A percentile compares a stretch with the other conserved stretches of the same genome.
phyloP scores from a whole-genome alignment of 1,284 basidiomycete species.

The Trichosporon sp. region DNA sequence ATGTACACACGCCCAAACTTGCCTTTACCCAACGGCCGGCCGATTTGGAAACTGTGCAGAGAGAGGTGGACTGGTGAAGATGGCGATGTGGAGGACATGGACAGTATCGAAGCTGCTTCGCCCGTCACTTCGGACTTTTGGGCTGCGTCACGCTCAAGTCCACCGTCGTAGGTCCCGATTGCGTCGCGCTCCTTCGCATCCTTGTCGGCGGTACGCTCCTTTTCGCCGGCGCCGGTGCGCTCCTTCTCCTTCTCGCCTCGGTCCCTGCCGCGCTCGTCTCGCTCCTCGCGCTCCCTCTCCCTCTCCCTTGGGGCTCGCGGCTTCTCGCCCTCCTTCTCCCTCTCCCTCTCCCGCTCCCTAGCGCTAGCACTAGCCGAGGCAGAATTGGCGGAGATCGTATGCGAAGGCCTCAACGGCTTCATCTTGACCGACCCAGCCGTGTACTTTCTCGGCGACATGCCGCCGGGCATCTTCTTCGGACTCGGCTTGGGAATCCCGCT shows the following conservation, averaged over 20 bases:
- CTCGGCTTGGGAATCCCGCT: conserved; percentile 33
- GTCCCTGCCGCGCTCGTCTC: conserved; percentile 30
- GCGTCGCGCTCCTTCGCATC: conserved; percentile 47
- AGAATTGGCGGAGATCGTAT: neutral
- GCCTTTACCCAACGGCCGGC: conserved; percentile 91
- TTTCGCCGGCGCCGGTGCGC: neutral
- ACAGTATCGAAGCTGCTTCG: conserved; percentile 64
- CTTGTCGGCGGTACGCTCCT: neutral
- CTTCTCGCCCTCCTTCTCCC: neutral
- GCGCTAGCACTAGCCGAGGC: neutral
- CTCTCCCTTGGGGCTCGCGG: conserved; percentile 33
- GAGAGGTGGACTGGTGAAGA: conserved; percentile 29
- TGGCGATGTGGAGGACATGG: neutral
- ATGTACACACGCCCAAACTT: conserved; percentile 99
- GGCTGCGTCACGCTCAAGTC: conserved; percentile 70
- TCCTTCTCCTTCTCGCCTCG: conserved; percentile 12
- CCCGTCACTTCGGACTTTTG: conserved; percentile 54
- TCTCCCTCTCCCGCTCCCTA: neutral
- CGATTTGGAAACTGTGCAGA: conserved; percentile 86
- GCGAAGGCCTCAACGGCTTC: neutral
- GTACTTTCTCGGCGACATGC: neutral
- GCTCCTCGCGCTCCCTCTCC: too few species aligned
- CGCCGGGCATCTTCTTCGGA: conserved; percentile 13
- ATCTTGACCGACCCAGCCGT: neutral
- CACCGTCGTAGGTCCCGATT: conserved; percentile 80